Conservation (phyloP, 495 filamentous ascomycete genomes). For the Podospora fimiseda region DNA sequence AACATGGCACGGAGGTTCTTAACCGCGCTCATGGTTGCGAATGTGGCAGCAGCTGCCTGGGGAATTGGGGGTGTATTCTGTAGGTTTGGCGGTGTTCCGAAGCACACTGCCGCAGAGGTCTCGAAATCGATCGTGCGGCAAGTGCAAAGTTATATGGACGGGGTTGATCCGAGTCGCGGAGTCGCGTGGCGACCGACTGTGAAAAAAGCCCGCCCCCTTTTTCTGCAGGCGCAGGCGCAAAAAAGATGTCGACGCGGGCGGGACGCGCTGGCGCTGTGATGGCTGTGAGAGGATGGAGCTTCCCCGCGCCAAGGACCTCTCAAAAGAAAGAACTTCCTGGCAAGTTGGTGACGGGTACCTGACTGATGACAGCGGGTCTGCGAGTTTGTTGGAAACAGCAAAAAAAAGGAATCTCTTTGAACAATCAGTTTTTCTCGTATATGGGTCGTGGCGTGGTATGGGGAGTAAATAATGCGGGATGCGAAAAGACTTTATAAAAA, state of each 20-base stretch:
- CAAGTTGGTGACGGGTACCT: no score
- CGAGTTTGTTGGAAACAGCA: no score
- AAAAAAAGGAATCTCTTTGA: no score
- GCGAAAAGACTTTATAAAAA: no score
- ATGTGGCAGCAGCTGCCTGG: constrained; percentile 3
- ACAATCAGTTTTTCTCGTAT: no score
- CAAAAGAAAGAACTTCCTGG: no score
- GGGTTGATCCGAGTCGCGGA: neutral
- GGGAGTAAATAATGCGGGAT: no score
- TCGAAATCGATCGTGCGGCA: no score
- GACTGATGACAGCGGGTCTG: no score
- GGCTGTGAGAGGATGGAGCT: constrained; percentile 17
- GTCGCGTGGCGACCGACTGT: neutral
- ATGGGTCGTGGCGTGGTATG: no score
- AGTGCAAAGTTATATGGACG: neutral
- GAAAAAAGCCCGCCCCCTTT: neutral
- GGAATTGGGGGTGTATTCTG: neutral
- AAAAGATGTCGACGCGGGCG: neutral
- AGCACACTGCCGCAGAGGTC: neutral
- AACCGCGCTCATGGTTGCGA: constrained; percentile 42
- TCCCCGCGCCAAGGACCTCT: constrained; percentile 23
- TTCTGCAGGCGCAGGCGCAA: neutral
- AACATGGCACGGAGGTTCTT: constrained; percentile 82
- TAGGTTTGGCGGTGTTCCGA: neutral
- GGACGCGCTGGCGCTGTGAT: neutral